Evolutionary conservation across 257 asterid genomes (phyloP).

Genomic region (Ballota nigra): DNA sequence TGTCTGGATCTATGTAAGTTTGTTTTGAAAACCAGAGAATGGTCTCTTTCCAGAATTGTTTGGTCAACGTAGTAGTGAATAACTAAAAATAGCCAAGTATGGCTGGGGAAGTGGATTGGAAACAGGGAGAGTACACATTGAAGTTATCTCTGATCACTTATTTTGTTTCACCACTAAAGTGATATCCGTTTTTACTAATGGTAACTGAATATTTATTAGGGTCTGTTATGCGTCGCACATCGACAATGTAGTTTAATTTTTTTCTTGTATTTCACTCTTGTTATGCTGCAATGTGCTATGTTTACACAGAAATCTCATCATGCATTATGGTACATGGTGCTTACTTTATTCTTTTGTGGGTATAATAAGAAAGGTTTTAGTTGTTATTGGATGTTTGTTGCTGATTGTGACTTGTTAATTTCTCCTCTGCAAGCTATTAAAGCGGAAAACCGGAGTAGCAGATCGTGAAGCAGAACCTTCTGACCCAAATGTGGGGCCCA

Average conservation of each 20-base stretch:
- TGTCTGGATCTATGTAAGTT: slow-evolving; percentile 8
- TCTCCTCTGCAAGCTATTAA: slow-evolving; percentile 47
- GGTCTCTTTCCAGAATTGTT: background rate
- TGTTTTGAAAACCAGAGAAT: background rate
- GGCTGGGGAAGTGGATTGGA: slow-evolving; percentile 16
- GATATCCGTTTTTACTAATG: slow-evolving; percentile 1
- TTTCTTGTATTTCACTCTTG: background rate
- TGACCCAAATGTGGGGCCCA: slow-evolving; percentile 46
- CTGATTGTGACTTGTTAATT: slow-evolving; percentile 24
- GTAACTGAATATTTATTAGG: background rate
- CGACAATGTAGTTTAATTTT: background rate
- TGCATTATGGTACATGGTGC: background rate
- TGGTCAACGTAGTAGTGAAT: background rate
- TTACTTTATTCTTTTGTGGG: slow-evolving; percentile 10
- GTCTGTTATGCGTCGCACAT: background rate
- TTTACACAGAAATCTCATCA: background rate
- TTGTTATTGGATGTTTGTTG: background rate
- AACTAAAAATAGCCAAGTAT: background rate
- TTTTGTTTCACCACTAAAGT: background rate
- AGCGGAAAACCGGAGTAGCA: slow-evolving; percentile 59
- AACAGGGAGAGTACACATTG: background rate
- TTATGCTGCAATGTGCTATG: background rate
- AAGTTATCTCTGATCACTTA: slow-evolving; percentile 3
- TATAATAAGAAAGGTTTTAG: background rate
- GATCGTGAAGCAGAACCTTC: slow-evolving; percentile 45